Evolutionary conservation across 1,139 yeast species (phyloP).

Genomic region (Protomyces inouyei): DNA sequence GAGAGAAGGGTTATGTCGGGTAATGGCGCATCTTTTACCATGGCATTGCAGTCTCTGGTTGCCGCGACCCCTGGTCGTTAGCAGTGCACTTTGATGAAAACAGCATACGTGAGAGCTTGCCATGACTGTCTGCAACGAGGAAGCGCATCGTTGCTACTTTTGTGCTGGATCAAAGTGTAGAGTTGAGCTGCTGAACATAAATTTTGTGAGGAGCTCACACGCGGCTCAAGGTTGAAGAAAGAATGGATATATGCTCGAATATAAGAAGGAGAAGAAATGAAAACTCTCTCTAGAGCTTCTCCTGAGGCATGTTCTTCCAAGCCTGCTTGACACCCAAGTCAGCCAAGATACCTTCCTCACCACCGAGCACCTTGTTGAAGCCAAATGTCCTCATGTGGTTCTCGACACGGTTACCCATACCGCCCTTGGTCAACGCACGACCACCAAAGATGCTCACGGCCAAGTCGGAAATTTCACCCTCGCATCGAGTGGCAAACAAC

Average conservation of each 20-base stretch:
- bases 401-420: constrained; percentile 46
- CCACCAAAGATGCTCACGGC: constrained; percentile 48
- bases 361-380: constrained; percentile 47
- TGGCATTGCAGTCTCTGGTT: not conserved
- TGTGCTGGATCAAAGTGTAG: not conserved
- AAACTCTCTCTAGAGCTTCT: not conserved
- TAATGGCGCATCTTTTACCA: not conserved
- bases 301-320: constrained; percentile 5
- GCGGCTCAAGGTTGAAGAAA: not conserved
- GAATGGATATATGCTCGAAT: not conserved
- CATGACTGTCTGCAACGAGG: not conserved
- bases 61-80: not conserved
- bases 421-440: constrained; percentile 45
- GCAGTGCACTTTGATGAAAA: not conserved
- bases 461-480: constrained; percentile 44
- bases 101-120: not conserved
- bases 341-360: constrained; percentile 47
- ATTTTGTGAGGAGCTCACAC: not conserved
- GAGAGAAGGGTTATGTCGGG: not conserved
- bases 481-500: constrained; percentile 44
- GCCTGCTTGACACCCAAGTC: constrained; percentile 39
- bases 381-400: constrained; percentile 45
- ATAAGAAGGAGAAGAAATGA: not conserved
- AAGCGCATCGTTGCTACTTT: not conserved
- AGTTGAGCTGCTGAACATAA: not conserved